Percentiles rank a stretch among this genome's conserved stretches.
Conservation (phyloP, 1,284 basidiomycete genomes). For the Sporisorium sorghi region DNA sequence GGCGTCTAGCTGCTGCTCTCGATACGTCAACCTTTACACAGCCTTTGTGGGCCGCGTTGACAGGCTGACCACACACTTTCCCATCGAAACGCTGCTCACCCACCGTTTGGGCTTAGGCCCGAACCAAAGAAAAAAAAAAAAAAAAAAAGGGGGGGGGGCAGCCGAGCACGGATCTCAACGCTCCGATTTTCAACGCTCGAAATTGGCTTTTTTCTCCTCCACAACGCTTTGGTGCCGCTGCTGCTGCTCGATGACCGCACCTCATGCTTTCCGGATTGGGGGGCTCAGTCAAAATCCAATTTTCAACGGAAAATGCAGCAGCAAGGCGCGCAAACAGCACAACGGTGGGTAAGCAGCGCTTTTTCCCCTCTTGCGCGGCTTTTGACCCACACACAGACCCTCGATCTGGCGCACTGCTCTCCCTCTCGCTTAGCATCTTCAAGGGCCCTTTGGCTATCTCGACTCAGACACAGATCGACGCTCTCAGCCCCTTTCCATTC, state of each 20-base stretch:
- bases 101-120: neutral
- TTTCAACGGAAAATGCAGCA: no score
- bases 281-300: constrained; percentile 7
- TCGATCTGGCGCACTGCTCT: neutral
- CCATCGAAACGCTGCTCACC: no score
- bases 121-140: neutral
- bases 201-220: constrained; percentile 12
- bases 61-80: neutral
- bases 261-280: constrained; percentile 26
- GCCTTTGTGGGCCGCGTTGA: constrained; percentile 3
- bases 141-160: no score
- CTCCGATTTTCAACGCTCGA: constrained; percentile 14
- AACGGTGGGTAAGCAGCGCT: neutral
- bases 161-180: constrained; percentile 21
- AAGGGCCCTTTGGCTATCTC: neutral
- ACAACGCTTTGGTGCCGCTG: constrained; percentile 3
- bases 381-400: neutral
- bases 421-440: neutral
- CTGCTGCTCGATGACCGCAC: constrained; percentile 40
- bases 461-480: constrained; percentile 28
- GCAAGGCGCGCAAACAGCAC: constrained; percentile 11
- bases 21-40: neutral
- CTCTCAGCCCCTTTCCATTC: constrained; percentile 20
- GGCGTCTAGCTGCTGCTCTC: neutral
- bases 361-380: neutral